Base-by-base conservation (phyloP, 108 stramenopile species). In the Pseudonitzschia multistriata region DNA sequence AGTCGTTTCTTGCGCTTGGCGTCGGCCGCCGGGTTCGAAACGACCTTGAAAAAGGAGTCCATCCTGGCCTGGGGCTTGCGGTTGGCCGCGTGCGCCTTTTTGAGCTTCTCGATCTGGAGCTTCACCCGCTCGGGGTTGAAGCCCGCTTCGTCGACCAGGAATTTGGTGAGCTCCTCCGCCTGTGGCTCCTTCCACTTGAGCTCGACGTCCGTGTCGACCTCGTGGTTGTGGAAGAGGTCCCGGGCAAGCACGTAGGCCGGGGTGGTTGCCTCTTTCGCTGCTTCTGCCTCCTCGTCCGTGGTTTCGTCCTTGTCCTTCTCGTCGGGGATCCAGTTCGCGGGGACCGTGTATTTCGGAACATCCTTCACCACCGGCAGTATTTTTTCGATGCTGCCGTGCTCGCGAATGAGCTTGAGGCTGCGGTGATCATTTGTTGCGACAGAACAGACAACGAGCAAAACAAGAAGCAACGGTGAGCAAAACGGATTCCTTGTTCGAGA, bases 121-220 rank as follows among this genome's bases (percentile, higher is more conserved):
- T 79, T 69, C 66, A 97, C 97, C n/a, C 96, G 90, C 8, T 96
- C 93, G n/a, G 89, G 73, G 61, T 83, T 93, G 85, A 97, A 98
- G 13, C 96, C 94, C 87, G 90, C 88, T 48, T 92, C 81, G 19
- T 96, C 96, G 22, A 96, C 93, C 30, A 98, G 70, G 72, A 95
- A 98, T 17, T 79, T 81, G 53, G 71, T 84, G 45, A 98, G 79
- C 13, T 71, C 88, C 35, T 84, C 92, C 35, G 79, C 77, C 71
- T 97, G 81, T 50, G 90, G 88, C 25, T 77, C 77, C 34, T 73
- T 88, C 94, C 93, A 97, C 70, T 92, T 91, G 56, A 96, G 83
- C 8, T 83, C 83, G 6, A 52, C 60, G 33, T 42, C 73, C 19
- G 74, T 62, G 42, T 89, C 83, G 39, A 95, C 91, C 69, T 94